Base-by-base conservation (phyloP, 805 yeast genomes). In the Debaryomyces tyrocola region DNA sequence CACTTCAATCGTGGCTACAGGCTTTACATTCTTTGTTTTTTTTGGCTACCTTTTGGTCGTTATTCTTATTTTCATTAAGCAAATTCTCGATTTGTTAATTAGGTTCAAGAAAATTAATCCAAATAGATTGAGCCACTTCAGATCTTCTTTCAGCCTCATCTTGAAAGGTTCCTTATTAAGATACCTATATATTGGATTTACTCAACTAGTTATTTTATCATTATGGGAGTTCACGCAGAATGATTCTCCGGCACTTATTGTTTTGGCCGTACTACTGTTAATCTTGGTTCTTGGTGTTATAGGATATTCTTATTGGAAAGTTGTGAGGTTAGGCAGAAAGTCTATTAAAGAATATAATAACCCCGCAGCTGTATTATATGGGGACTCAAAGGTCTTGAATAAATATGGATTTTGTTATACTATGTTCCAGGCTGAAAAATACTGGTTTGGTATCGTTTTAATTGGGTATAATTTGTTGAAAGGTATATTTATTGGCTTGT, bases 191-290 rank as follows among this genome's bases (percentile, higher is more conserved):
- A 88, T 91, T 60, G 97, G 96, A 0, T 90, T 88, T 65, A 83
- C 95, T 2, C 96, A 90, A 64, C 67, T 91, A 47, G 74, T 83
- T 14, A 80, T 90, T 43, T 75, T 91, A 47, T 83, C 96, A 9
- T 73, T 90, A 45, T 91, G 95, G 94, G 96, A 91, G 70, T 90
- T 90, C 64, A 80, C 85, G 6, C 77, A 77, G 57, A 70, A 78
- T 43, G 97, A 91, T 59, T 90, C 97, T 0, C 86, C 95, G 1
- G 97, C 96, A 0, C 90, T 91, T 27, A 81, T 91, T 47, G 90
- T 89, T 4, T 68, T 89, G 48, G 92, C 96, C 2, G 84, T 80
- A 33, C 67, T 91, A 41, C 83, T 88, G 64, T 69, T 91, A 35
- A 40, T 89, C 1, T 67, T 85, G 46, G 74, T 87, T 1, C 50